Evolutionary conservation across 192 early-diverging fungal genomes (phyloP).

Genomic region (Coemansia sp.): DNA sequence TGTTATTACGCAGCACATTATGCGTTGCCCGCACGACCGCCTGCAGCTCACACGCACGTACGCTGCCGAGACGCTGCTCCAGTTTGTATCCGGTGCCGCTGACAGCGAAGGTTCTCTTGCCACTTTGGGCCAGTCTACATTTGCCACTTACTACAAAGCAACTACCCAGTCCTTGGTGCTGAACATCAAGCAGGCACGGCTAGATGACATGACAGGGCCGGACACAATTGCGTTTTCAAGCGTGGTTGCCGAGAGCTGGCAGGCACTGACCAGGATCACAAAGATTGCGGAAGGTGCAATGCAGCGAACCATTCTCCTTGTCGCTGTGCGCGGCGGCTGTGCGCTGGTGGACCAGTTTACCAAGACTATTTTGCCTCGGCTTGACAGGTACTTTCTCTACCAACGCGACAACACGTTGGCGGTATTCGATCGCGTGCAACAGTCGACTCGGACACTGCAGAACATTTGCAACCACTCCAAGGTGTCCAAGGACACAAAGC

Average conservation of each 20-base stretch:
- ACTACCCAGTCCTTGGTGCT: constrained; percentile 17
- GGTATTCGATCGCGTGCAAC: constrained; percentile 36
- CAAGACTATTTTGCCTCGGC: constrained; percentile 18
- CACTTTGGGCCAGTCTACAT: constrained; percentile 15
- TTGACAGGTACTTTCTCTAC: constrained; percentile 30
- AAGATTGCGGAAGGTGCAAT: constrained; percentile 5
- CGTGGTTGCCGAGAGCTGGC: constrained; percentile 25
- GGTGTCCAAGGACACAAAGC: constrained; percentile 56
- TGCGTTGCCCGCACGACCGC: constrained; percentile 28
- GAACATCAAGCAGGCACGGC: constrained; percentile 6
- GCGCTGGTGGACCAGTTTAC: constrained; percentile 31
- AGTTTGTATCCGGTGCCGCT: not conserved
- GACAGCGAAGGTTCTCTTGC: not conserved
- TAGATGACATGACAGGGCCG: constrained; percentile 2
- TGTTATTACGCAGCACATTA: constrained; percentile 24
- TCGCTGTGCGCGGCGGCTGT: constrained; percentile 28
- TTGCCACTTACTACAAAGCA: constrained; percentile 34
- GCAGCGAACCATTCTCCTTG: constrained; percentile 15
- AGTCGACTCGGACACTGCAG: constrained; percentile 52
- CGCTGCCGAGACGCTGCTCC: constrained; percentile 11
- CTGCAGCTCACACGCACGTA: constrained; percentile 25
- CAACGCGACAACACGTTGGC: constrained; percentile 19
- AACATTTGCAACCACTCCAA: constrained; percentile 76
- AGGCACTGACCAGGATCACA: constrained; percentile 25
- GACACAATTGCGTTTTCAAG: constrained; percentile 22